These are phyloP conservation scores for Coleophoma crateriformis DNA, from an alignment of 2,329 filamentous ascomycete species.

Conservation along the genomic window DNA sequence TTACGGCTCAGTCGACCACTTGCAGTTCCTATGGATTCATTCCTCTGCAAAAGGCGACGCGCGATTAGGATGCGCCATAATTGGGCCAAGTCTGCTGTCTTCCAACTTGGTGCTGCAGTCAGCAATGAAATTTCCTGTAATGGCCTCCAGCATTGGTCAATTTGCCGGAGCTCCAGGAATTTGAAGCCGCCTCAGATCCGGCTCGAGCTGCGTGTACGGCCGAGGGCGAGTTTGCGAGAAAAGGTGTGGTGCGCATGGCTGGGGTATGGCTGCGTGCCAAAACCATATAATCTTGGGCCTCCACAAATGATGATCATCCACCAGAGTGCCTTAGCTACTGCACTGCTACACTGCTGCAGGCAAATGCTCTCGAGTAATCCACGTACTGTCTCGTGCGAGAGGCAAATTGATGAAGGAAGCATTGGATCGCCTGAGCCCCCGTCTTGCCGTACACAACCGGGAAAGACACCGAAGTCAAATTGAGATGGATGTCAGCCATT, in stretches of 20 bases:
- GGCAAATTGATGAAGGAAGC: too few species aligned
- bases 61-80: neutral
- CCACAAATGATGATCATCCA: too few species aligned
- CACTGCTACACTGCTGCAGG: too few species aligned
- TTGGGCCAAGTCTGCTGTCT: neutral
- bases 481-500: too few species aligned
- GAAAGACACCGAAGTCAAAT: too few species aligned
- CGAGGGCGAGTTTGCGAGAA: neutral
- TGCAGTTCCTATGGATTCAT: conserved; percentile 2
- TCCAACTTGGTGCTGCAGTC: neutral
- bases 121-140: neutral
- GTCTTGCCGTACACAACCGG: too few species aligned
- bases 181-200: neutral
- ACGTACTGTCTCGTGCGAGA: too few species aligned
- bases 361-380: too few species aligned
- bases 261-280: neutral
- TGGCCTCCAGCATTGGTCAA: too few species aligned
- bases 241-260: neutral
- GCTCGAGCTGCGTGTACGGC: neutral
- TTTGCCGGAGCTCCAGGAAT: neutral
- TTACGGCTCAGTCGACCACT: conserved; percentile 37
- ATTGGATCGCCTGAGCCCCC: too few species aligned
- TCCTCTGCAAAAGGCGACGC: neutral
- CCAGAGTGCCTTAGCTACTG: too few species aligned
- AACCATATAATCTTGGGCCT: neutral